These are phyloP conservation scores for Trichophyton rubrum DNA, from an alignment of 2,329 filamentous ascomycete species.

Conservation along the genomic window DNA sequence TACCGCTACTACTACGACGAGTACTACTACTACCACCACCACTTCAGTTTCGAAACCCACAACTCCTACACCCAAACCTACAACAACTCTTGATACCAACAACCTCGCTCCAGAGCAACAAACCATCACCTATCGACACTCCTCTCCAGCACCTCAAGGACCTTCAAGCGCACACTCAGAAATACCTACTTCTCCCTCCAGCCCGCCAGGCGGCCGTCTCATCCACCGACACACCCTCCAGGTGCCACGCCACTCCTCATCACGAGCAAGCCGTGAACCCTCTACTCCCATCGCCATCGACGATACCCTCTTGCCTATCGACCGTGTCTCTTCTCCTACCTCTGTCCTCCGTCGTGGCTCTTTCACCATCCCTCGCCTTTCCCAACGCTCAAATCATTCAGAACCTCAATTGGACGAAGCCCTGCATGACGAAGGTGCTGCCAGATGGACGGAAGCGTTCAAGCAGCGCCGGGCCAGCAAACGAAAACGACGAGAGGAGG, in stretches of 20 bases:
- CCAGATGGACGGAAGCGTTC: slow-evolving; percentile 85
- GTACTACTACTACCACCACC: slow-evolving; percentile 19
- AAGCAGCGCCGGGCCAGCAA: slow-evolving; percentile 84
- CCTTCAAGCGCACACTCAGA: slow-evolving; percentile 4
- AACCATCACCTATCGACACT: slow-evolving; percentile 7
- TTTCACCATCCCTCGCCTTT: slow-evolving; percentile 65
- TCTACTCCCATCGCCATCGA: slow-evolving; percentile 30
- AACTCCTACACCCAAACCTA: slow-evolving; percentile 16
- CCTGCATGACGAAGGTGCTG: slow-evolving; percentile 75
- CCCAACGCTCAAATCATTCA: slow-evolving; percentile 73
- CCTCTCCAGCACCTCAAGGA: slow-evolving; percentile 8
- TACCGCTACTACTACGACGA: slow-evolving; percentile 20
- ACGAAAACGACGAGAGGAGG: slow-evolving; percentile 69
- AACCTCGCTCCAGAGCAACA: slow-evolving; percentile 20
- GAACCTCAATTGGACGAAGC: slow-evolving; percentile 75
- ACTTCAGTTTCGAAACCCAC: slow-evolving; percentile 24
- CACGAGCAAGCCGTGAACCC: slow-evolving; percentile 53
- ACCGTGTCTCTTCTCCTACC: slow-evolving; percentile 66
- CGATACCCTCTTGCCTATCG: slow-evolving; percentile 57
- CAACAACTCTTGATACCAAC: slow-evolving; percentile 24
- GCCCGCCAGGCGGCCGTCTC: slow-evolving; percentile 46
- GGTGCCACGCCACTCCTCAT: slow-evolving; percentile 58
- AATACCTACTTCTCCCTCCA: slow-evolving; percentile 11
- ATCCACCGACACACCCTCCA: slow-evolving; percentile 81
- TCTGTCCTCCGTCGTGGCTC: slow-evolving; percentile 61